phyloP scores from a whole-genome alignment of 2,329 filamentous ascomycete species.

The Alternaria arborescens region DNA sequence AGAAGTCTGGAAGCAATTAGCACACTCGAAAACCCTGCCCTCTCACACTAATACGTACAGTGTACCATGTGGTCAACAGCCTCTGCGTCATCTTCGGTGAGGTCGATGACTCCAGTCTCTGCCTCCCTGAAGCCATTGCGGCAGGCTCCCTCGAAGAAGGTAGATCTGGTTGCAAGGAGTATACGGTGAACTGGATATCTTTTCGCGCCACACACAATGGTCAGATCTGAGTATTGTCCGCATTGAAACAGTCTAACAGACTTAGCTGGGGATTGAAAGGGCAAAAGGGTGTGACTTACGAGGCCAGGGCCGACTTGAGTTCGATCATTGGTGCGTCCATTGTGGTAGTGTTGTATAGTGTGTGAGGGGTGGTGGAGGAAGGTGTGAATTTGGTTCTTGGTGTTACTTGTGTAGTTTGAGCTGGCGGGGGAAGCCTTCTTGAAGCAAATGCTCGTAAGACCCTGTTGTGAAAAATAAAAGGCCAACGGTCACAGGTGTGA shows the following conservation, averaged over 20 bases:
- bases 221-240: slow-evolving; percentile 59
- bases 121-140: slow-evolving; percentile 50
- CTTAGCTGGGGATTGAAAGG: slow-evolving; percentile 33
- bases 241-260: slow-evolving; percentile 49
- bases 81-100: slow-evolving; percentile 52
- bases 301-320: slow-evolving; percentile 57
- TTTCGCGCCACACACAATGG: slow-evolving; percentile 56
- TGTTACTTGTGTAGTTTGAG: neutral
- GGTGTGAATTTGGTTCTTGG: neutral
- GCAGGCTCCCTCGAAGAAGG: slow-evolving; percentile 56
- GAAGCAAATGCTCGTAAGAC: slow-evolving; percentile 19
- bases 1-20: slow-evolving; percentile 49
- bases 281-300: slow-evolving; percentile 49
- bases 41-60: slow-evolving; percentile 40
- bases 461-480: slow-evolving; percentile 17
- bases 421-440: slow-evolving; percentile 16
- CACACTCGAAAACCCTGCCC: slow-evolving; percentile 8
- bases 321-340: slow-evolving; percentile 55
- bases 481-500: slow-evolving; percentile 19
- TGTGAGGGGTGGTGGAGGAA: neutral
- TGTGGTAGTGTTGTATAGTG: slow-evolving; percentile 27
- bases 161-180: slow-evolving; percentile 58
- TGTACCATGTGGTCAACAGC: slow-evolving; percentile 54
- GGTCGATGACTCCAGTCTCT: slow-evolving; percentile 49
- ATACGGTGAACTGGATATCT: slow-evolving; percentile 59